These are phyloP conservation scores for Ophiostoma piceae DNA, from an alignment of 2,329 filamentous ascomycete genomes.

Conservation along the genomic window DNA sequence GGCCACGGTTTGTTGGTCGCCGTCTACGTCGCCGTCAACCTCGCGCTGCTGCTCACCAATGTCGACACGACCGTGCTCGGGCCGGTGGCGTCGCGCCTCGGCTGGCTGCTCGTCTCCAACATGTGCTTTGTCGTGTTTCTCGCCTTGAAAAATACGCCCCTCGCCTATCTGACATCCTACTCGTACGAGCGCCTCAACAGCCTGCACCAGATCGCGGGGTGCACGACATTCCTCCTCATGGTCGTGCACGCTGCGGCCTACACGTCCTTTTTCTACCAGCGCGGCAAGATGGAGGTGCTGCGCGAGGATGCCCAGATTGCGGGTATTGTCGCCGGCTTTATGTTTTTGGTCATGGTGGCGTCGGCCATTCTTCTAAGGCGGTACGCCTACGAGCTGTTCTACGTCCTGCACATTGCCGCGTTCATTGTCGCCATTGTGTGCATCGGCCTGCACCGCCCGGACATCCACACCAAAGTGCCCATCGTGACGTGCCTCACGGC, in stretches of 20 bases:
- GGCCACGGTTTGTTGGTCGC: slow-evolving; percentile 34
- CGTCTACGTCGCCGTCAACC: slow-evolving; percentile 33
- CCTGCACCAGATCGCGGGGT: slow-evolving; percentile 51
- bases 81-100: neutral
- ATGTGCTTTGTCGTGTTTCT: neutral
- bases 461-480: neutral
- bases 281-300: slow-evolving; percentile 33
- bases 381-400: neutral
- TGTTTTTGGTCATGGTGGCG: slow-evolving; percentile 23
- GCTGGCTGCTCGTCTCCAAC: neutral
- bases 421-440: neutral
- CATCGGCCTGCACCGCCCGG: neutral
- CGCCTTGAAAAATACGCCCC: slow-evolving; percentile 39
- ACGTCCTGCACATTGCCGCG: neutral
- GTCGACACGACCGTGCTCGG: slow-evolving; percentile 26
- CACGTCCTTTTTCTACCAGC: slow-evolving; percentile 37
- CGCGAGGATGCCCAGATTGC: slow-evolving; percentile 39
- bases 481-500: neutral
- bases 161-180: slow-evolving; percentile 48
- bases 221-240: slow-evolving; percentile 42
- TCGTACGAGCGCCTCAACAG: slow-evolving; percentile 57
- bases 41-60: slow-evolving; percentile 32
- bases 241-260: slow-evolving; percentile 46
- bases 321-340: slow-evolving; percentile 45
- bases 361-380: neutral